phyloP scores from a whole-genome alignment of 208 protist species.

The Crithidia thermophila region DNA sequence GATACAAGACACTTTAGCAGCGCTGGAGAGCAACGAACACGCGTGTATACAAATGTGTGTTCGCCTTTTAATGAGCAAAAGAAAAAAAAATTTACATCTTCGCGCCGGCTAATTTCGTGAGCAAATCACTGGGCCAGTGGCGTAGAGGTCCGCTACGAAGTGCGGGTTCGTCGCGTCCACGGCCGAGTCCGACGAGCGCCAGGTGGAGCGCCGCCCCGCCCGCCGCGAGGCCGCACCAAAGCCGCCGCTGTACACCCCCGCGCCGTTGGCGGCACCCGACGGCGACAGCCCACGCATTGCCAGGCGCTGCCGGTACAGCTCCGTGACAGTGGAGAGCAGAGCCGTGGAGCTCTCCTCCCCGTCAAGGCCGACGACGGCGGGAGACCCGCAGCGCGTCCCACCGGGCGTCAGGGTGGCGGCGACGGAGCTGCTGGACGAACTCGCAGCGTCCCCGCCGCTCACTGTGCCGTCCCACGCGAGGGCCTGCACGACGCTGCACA shows the following conservation, averaged over 20 bases:
- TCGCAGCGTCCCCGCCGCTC: neutral
- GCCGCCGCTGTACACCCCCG: neutral
- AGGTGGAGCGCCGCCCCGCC: neutral
- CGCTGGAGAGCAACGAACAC: neutral
- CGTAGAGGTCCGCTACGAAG: constrained; percentile 40
- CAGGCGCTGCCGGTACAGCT: constrained; percentile 12
- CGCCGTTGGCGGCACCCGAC: neutral
- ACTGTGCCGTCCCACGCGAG: constrained; percentile 28
- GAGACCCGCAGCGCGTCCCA: neutral
- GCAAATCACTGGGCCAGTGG: constrained; percentile 10
- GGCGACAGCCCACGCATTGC: neutral
- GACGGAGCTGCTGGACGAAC: neutral
- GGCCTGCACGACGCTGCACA: constrained; percentile 14
- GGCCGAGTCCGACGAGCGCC: constrained; percentile 6
- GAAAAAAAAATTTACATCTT: neutral
- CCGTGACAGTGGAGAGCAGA: constrained; percentile 4
- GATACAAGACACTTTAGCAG: no score
- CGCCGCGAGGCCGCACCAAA: neutral
- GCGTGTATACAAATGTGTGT: neutral
- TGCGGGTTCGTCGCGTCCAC: constrained; percentile 41
- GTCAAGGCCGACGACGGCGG: neutral
- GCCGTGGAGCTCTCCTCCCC: neutral
- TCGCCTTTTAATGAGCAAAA: neutral
- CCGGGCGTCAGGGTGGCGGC: neutral
- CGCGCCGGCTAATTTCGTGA: neutral